A percentile compares a stretch with the other conserved stretches of the same genome.
phyloP scores from a whole-genome alignment of 2,329 filamentous ascomycete genomes.

The Xylaria sp. region DNA sequence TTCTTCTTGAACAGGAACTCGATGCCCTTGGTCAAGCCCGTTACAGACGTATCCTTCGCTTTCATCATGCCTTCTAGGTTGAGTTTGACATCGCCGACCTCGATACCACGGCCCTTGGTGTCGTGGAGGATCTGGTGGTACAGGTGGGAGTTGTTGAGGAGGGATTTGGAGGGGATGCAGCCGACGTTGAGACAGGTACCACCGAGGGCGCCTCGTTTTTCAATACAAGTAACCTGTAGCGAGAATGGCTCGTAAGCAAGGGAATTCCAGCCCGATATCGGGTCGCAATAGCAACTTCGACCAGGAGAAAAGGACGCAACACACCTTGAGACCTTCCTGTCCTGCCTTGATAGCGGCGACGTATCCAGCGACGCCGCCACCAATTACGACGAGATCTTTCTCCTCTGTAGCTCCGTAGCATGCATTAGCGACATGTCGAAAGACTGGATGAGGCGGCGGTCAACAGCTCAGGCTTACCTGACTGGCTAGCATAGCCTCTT shows the following conservation, averaged over 20 bases:
- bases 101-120: conserved; percentile 96
- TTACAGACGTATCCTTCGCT: conserved; percentile 93
- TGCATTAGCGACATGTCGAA: conserved; percentile 53
- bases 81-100: conserved; percentile 96
- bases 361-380: conserved; percentile 97
- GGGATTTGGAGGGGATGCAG: conserved; percentile 98
- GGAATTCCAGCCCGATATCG: conserved; percentile 21
- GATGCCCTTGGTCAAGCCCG: conserved; percentile 92
- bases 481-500: conserved; percentile 68
- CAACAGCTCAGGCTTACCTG: conserved; percentile 55
- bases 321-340: conserved; percentile 94
- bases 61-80: conserved; percentile 98
- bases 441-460: conserved; percentile 41
- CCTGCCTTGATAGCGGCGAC: conserved; percentile 99
- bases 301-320: conserved; percentile 31
- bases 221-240: conserved; percentile 89
- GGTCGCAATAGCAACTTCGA: conserved; percentile 2
- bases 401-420: conserved; percentile 69
- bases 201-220: conserved; percentile 94
- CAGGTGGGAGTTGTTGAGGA: conserved; percentile 98
- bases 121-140: conserved; percentile 98
- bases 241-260: conserved; percentile 20
- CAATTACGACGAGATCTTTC: conserved; percentile 97
- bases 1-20: conserved; percentile 99
- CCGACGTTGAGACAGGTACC: conserved; percentile 99